Conservation (phyloP, 768 basidiomycete genomes). For the Serendipita indica region DNA sequence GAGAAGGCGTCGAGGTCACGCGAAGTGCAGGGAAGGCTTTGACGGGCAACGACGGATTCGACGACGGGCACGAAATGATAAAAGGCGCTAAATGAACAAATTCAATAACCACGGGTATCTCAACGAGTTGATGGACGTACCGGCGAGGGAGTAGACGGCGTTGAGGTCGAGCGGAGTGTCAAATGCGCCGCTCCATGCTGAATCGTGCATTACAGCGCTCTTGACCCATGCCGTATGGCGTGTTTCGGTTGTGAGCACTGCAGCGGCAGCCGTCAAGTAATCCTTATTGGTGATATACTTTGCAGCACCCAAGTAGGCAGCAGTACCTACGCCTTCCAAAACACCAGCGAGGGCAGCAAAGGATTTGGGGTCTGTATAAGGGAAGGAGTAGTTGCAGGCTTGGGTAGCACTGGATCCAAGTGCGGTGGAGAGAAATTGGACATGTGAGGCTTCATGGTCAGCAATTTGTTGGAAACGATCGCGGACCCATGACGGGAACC, state of each 20-base stretch:
- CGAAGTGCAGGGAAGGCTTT: slow-evolving; percentile 38
- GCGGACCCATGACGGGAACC: slow-evolving; percentile 31
- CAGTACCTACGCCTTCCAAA: slow-evolving; percentile 41
- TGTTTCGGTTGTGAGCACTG: slow-evolving; percentile 47
- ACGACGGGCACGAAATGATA: slow-evolving; percentile 37
- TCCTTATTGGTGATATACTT: slow-evolving; percentile 31
- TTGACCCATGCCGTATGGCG: slow-evolving; percentile 52
- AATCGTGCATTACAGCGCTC: slow-evolving; percentile 31
- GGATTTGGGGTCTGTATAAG: slow-evolving; percentile 30
- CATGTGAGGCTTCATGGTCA: slow-evolving; percentile 42
- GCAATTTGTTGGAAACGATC: slow-evolving; percentile 37
- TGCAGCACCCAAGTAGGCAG: slow-evolving; percentile 45
- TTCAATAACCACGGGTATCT: slow-evolving; percentile 9
- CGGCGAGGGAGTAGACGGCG: slow-evolving; percentile 35
- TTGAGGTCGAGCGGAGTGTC: slow-evolving; percentile 32
- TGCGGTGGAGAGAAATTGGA: slow-evolving; percentile 32
- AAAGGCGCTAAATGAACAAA: slow-evolving; percentile 24
- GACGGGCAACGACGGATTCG: slow-evolving; percentile 38
- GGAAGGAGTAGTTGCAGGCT: slow-evolving; percentile 50
- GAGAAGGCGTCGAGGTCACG: slow-evolving; percentile 19
- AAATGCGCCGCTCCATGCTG: slow-evolving; percentile 45
- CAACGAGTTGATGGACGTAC: slow-evolving; percentile 23
- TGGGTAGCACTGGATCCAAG: slow-evolving; percentile 32
- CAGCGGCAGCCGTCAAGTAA: slow-evolving; percentile 39
- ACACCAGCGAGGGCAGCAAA: slow-evolving; percentile 38